phyloP scores from a whole-genome alignment of 495 filamentous ascomycete species.

The Penicillium waksmanii region DNA sequence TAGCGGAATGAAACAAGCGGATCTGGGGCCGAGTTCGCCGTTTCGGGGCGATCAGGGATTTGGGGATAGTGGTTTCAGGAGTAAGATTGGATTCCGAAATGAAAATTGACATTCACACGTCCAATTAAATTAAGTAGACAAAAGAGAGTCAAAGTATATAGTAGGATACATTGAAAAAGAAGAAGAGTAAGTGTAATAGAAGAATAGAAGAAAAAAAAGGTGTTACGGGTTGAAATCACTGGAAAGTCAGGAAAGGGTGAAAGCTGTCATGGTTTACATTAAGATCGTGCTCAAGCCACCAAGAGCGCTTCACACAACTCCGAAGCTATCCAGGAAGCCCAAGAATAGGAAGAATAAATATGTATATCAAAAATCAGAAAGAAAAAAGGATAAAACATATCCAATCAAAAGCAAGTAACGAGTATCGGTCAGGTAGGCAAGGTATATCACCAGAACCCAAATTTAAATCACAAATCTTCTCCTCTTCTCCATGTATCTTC shows the following conservation, averaged over 20 bases:
- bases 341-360: conserved; percentile 38
- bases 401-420: conserved; percentile 36
- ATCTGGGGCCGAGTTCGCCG: background rate
- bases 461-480: conserved; percentile 36
- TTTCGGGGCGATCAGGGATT: background rate
- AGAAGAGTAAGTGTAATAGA: background rate
- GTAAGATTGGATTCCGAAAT: background rate
- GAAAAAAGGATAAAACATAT: conserved; percentile 34
- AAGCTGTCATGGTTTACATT: conserved; percentile 54
- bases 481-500: conserved; percentile 13
- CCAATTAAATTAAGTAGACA: conserved; percentile 15
- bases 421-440: conserved; percentile 22
- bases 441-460: conserved; percentile 36
- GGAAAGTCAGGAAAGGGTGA: conserved; percentile 33
- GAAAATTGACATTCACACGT: background rate
- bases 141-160: background rate
- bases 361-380: conserved; percentile 31
- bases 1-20: background rate
- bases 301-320: conserved; percentile 46
- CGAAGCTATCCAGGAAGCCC: conserved; percentile 47
- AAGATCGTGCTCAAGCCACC: conserved; percentile 50
- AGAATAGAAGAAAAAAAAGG: conserved; percentile 19
- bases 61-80: background rate
- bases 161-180: background rate
- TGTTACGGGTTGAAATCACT: conserved; percentile 23